Evolutionary conservation across 2,329 filamentous ascomycete species (phyloP), one percentile per base, ranked within the genome.

Genomic region (Neofusicoccum cordaticola): DNA sequence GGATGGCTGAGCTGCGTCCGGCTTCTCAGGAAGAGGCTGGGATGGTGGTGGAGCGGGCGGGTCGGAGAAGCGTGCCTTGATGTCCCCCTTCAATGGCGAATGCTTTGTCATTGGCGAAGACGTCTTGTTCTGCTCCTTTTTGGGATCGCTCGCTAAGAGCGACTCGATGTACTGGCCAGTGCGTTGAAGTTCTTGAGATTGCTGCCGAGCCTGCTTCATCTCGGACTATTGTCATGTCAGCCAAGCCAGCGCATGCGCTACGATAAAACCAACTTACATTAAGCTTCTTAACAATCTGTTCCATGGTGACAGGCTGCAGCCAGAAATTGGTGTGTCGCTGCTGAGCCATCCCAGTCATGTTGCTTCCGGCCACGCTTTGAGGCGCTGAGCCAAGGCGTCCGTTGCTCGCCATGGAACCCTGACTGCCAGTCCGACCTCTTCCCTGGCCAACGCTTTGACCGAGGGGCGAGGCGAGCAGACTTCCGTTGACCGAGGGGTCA

Each of bases 11-110:
- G 77, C 82, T 15, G 85, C 86, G 34, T 96, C 92, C 0, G 94
- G 94, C 75, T 97, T 97, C 74, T 97, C 93, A 0, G 94, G 94
- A 5, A 98, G 82, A 13, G 94, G 94, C 70, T 96, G 93, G 70
- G 96, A 93, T 34, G 94, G 94, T 31, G 94, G 94, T 7, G 94
- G 94, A 22, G 93, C 94, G 3, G 94, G 94, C 58, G 94, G 94
- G 65, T 97, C 93, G 1, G 92, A 95, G 75, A 97, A 98, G 61
- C 93, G 86, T 4, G 91, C 86, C 71, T 95, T 94, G 45, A 88
- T 82, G 72, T 97, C 93, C 19, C 87, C 80, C 69, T 92, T 89
- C 52, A 79, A 74, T 5, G 81, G 80, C 11, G 79, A 77, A 66
- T 79, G 71, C 66, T 72, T 76, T 68, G 81, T 76, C 57, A 79